phyloP scores from a whole-genome alignment of 2,329 filamentous ascomycete species.

The Colletotrichum trifolii region DNA sequence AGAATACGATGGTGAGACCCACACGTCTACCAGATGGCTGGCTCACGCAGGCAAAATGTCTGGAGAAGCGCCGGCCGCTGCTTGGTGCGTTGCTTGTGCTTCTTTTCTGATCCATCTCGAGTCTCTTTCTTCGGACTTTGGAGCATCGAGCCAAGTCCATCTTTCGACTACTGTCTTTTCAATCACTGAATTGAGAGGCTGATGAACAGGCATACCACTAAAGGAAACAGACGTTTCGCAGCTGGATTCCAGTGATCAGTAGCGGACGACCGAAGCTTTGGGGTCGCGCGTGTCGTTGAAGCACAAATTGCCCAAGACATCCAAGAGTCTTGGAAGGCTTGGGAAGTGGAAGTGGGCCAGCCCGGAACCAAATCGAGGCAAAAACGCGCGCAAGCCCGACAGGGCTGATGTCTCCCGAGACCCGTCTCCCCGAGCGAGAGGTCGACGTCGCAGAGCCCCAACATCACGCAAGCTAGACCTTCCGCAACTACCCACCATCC shows the following conservation, averaged over 20 bases:
- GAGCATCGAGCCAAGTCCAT: too few species aligned
- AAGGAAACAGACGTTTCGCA: too few species aligned
- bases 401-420: neutral
- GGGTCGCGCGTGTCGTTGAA: neutral
- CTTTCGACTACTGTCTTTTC: too few species aligned
- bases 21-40: neutral
- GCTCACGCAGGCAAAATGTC: neutral
- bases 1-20: slow-evolving; percentile 2
- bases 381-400: neutral
- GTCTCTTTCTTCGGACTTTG: too few species aligned
- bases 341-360: neutral
- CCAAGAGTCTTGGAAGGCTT: slow-evolving; percentile 15
- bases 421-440: neutral
- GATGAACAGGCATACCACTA: too few species aligned
- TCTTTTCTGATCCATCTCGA: neutral
- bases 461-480: too few species aligned
- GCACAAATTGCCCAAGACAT: slow-evolving; percentile 14
- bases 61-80: too few species aligned
- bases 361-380: neutral
- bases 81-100: neutral
- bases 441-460: neutral
- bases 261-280: neutral
- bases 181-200: too few species aligned
- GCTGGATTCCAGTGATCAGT: too few species aligned
- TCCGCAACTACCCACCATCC: too few species aligned